Evolutionary conservation across 2,329 filamentous ascomycete species (phyloP).

Genomic region (Moelleriella libera): DNA sequence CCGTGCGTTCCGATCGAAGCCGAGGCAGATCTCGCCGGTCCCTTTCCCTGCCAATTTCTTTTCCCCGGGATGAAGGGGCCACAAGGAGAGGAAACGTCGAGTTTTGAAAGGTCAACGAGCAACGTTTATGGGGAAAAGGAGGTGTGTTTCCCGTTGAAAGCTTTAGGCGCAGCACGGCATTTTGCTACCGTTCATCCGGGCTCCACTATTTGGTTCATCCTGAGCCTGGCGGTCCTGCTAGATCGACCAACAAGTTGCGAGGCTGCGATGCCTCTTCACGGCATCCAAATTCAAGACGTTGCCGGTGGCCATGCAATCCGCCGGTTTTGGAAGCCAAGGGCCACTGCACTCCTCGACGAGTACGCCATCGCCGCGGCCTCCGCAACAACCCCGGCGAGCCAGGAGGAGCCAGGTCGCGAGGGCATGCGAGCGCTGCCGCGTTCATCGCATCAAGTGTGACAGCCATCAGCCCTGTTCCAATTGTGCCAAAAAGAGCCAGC

Average conservation of each 20-base stretch:
- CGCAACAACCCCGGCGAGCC: neutral
- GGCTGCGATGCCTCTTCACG: neutral
- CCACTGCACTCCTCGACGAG: neutral
- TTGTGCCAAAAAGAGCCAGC: conserved; percentile 15
- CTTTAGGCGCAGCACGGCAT: neutral
- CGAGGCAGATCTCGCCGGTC: too few relatives aligned
- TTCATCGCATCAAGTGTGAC: conserved; percentile 23
- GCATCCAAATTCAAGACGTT: neutral
- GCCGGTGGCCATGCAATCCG: neutral
- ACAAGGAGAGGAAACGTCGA: neutral
- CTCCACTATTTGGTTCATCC: neutral
- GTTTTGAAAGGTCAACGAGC: neutral
- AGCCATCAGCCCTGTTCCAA: conserved; percentile 20
- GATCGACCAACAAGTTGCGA: neutral
- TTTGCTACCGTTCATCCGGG: neutral
- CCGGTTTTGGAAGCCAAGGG: neutral
- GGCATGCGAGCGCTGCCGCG: conserved; percentile 8
- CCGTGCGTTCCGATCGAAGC: too few relatives aligned
- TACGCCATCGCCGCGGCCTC: neutral
- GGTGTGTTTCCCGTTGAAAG: neutral
- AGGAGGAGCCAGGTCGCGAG: neutral
- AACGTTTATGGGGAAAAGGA: too few relatives aligned
- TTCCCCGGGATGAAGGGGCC: too few relatives aligned
- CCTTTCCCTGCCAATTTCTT: too few relatives aligned
- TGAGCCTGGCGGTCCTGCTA: neutral